Conservation (phyloP, 257 asterid species). For the Lavandula angustifolia region DNA sequence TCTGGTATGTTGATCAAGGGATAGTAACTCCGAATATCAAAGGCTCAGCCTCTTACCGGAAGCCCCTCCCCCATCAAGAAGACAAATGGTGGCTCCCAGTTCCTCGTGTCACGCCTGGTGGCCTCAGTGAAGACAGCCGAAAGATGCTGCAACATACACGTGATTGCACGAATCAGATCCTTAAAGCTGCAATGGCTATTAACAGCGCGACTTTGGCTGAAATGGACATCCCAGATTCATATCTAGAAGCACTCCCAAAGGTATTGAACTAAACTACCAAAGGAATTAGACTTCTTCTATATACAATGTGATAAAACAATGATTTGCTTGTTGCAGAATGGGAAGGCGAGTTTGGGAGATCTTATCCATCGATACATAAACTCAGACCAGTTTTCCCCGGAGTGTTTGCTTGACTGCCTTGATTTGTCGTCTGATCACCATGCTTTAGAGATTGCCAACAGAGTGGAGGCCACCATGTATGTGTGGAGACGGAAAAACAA, state of each 20-base stretch:
- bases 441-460: slow-evolving; percentile 71
- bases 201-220: slow-evolving; percentile 68
- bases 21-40: slow-evolving; percentile 47
- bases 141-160: slow-evolving; percentile 62
- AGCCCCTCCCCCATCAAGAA: slow-evolving; percentile 59
- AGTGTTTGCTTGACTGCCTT: slow-evolving; percentile 74
- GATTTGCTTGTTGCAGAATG: slow-evolving; percentile 51
- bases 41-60: slow-evolving; percentile 58
- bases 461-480: slow-evolving; percentile 64
- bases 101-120: slow-evolving; percentile 71
- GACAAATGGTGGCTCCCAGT: slow-evolving; percentile 95
- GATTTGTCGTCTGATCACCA: slow-evolving; percentile 77
- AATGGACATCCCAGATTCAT: slow-evolving; percentile 70
- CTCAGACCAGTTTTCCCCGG: slow-evolving; percentile 69
- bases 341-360: slow-evolving; percentile 69
- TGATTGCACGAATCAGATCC: slow-evolving; percentile 75
- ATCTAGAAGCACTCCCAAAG: slow-evolving; percentile 75
- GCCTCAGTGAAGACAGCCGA: slow-evolving; percentile 63
- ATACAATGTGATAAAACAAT: neutral
- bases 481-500: slow-evolving; percentile 54
- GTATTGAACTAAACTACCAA: slow-evolving; percentile 31
- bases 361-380: slow-evolving; percentile 56
- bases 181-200: slow-evolving; percentile 87
- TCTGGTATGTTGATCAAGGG: slow-evolving; percentile 88
- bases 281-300: neutral